Base-by-base conservation (phyloP, 129 eudicot species). In the Glebionis coronaria region DNA sequence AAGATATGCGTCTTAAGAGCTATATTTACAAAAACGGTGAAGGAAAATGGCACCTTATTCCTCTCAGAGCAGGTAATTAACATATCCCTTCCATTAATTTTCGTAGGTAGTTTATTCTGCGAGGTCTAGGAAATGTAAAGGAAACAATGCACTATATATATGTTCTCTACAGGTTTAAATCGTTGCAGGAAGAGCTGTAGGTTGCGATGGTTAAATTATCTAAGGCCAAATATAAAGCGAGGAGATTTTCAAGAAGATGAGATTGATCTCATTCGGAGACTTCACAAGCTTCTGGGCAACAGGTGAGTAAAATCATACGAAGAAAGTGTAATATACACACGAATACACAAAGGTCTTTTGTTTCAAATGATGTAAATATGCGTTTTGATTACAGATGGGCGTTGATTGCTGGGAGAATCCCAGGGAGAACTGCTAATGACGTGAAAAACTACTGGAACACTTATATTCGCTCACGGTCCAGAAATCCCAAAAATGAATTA, bases 361-460 rank as follows among this genome's bases (percentile, higher is more conserved):
- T 10, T 10, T 46, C 15, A 10, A 4, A n/a, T 10, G 52, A 46
- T 1, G 15, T 0, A 15, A 23, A 23, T 23, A 23, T 23, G 25
- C 25, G 25, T 23, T 23, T 23, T 0, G 2, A 23, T 23, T 23
- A 23, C 25, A 23, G 25, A 23, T 87, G 94, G 94, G 69, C 94
- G 5, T 20, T 83, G 16, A 86, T 86, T 29, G 84, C 88, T 0
- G 94, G 88, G 38, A 83, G 94, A 75, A 71, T 85, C n/a, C 80
- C 92, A 3, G 92, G 88, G 70, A 62, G 92, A 68, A 85, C 92
- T 3, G 85, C 85, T 0, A 85, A 85, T 59, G 92, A 82, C 54
- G 85, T 85, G 12, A 85, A 85, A 31, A 82, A 85, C 63, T 85
- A 60, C 44, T 85, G 92, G 88, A 85, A 80, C 78, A 77, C 85